Evolutionary conservation across 805 yeast genomes (phyloP), one percentile per base, ranked within the genome.

Genomic region (Sugiyamaella marilandica): DNA sequence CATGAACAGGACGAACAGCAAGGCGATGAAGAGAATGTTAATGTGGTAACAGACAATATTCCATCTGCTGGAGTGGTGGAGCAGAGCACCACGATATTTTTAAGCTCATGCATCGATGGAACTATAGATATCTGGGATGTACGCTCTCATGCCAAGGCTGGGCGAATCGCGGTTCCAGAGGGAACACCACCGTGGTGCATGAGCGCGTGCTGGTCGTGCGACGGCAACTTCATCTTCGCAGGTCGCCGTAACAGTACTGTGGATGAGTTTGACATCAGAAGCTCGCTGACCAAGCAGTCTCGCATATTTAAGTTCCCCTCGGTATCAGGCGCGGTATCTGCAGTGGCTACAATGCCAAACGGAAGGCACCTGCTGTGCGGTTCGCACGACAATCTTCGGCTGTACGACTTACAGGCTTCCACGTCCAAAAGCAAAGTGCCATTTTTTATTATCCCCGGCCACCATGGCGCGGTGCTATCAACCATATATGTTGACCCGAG

Each of bases 161-260:
- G 82, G 14, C 74, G 74, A 36, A 65, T 83, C 11, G 76, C 69
- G 19, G 77, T 83, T 1, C 83, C 88, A 1, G 71, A 77, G 9
- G 81, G 80, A 1, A 78, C 85, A 0, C 96, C 98, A 0, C 98
- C 98, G 0, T 94, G 98, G 98, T 85, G 96, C 67, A 82, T 85
- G 78, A 67, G 72, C 41, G 74, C 96, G 0, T 81, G 87, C 52
- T 92, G 98, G 97, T 84, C 96, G 8, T 74, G 74, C 49, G 84
- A 85, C 62, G 99, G 99, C 10, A 83, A 87, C 52, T 75, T 72
- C 41, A 75, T 90, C 4, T 92, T 76, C 63, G 89, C 83, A 2
- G 99, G 98, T 0, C 78, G 99, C 57, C 79, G 99, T 67, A 94
- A 92, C 65, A 85, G 94, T 44, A 75, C 84, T 1, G 89, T 92